phyloP scores from a whole-genome alignment of 768 basidiomycete species.

The Pulveroboletus frians region DNA sequence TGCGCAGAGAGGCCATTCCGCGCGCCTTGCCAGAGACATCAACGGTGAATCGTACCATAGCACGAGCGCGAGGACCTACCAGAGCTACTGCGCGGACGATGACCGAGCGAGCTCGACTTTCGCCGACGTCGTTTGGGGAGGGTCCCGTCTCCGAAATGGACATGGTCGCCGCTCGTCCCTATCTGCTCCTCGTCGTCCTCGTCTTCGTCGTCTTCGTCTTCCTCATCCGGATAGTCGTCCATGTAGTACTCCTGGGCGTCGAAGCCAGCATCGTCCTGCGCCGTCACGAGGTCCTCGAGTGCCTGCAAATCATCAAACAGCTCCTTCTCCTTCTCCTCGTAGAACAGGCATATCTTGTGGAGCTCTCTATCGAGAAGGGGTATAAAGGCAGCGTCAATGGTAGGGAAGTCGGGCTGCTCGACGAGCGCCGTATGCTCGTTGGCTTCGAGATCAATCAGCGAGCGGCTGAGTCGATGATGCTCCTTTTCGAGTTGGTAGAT shows the following conservation, averaged over 20 bases:
- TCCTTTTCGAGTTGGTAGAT: conserved; percentile 85
- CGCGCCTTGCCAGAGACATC: conserved; percentile 8
- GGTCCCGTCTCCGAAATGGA: conserved; percentile 24
- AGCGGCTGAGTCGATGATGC: conserved; percentile 43
- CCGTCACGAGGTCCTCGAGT: conserved; percentile 50
- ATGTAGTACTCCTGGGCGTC: conserved; percentile 46
- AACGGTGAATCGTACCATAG: background rate
- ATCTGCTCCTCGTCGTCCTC: conserved; percentile 35
- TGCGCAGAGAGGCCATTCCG: conserved; percentile 7
- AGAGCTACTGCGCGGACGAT: conserved; percentile 22
- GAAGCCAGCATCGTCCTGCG: conserved; percentile 58
- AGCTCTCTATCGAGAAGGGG: conserved; percentile 80
- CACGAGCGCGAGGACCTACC: conserved; percentile 5
- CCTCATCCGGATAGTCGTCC: conserved; percentile 46
- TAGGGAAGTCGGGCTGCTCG: conserved; percentile 29
- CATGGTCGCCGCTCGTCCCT: conserved; percentile 13
- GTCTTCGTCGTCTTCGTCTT: conserved; percentile 56
- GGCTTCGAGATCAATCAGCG: conserved; percentile 56
- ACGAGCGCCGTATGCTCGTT: conserved; percentile 59
- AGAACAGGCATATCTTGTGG: conserved; percentile 75
- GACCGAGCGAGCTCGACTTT: conserved; percentile 29
- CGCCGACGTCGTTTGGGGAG: conserved; percentile 33
- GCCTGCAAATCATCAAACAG: conserved; percentile 55
- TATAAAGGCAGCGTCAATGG: conserved; percentile 58
- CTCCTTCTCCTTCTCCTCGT: conserved; percentile 70